These are phyloP conservation scores for Lithohypha guttulata DNA, from an alignment of 2,329 filamentous ascomycete genomes.

Conservation along the genomic window DNA sequence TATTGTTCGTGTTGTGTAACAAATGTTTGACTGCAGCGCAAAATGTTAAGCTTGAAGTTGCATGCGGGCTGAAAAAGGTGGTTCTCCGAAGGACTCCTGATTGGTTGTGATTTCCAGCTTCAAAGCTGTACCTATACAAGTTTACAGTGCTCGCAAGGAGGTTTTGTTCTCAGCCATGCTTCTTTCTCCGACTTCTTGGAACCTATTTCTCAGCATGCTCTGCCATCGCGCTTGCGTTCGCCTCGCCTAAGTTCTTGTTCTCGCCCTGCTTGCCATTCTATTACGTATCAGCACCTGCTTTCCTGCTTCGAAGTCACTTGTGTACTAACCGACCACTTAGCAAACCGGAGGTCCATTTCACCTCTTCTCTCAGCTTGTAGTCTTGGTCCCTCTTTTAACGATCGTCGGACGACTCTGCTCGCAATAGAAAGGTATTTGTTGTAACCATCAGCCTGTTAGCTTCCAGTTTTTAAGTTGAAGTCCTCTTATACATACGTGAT, in stretches of 20 bases:
- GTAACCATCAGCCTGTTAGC: constrained; percentile 58
- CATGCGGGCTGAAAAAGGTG: neutral
- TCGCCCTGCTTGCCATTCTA: constrained; percentile 97
- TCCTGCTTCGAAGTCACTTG: constrained; percentile 17
- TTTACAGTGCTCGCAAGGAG: constrained; percentile 6
- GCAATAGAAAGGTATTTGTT: constrained; percentile 98
- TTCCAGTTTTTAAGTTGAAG: constrained; percentile 26
- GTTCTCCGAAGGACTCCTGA: constrained; percentile 7
- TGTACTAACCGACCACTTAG: constrained; percentile 82
- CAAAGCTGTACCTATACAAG: constrained; percentile 5
- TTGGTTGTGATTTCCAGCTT: constrained; percentile 8
- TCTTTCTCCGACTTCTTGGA: no score
- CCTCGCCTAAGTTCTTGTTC: constrained; percentile 55
- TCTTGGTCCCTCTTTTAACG: constrained; percentile 91
- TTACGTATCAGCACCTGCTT: constrained; percentile 8
- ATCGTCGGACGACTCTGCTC: constrained; percentile 87
- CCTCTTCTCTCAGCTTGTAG: constrained; percentile 79
- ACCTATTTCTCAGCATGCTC: constrained; percentile 28
- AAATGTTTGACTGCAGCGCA: no score
- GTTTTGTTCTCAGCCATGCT: neutral
- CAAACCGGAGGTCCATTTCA: constrained; percentile 77
- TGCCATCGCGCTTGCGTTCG: constrained; percentile 41
- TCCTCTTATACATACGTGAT: constrained; percentile 77
- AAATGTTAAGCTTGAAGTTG: neutral
- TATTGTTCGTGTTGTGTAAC: no score